These are phyloP conservation scores for Coemansia sp. DNA, from an alignment of 192 early-diverging fungal genomes.

Conservation along the genomic window DNA sequence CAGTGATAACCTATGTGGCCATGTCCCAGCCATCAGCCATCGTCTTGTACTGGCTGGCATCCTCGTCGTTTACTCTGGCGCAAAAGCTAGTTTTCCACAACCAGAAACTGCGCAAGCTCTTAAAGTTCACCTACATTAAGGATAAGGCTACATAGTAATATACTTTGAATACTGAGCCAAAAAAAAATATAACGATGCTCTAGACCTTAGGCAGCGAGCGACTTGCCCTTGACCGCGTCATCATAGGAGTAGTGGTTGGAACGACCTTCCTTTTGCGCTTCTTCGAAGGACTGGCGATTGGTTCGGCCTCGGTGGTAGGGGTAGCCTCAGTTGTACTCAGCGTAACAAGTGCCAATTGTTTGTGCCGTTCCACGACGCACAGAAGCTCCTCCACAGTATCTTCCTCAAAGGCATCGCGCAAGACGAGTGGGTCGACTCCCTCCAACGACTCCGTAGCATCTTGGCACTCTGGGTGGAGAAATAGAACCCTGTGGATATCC, in stretches of 20 bases:
- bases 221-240: background rate
- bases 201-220: background rate
- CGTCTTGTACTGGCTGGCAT: slow-evolving; percentile 38
- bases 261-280: background rate
- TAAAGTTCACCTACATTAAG: slow-evolving; percentile 12
- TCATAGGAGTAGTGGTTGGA: background rate
- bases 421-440: background rate
- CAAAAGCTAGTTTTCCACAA: slow-evolving; percentile 29
- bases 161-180: background rate
- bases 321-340: background rate
- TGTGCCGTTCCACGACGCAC: background rate
- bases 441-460: background rate
- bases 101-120: slow-evolving; percentile 11
- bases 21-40: slow-evolving; percentile 23
- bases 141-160: background rate
- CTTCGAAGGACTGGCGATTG: background rate
- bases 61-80: slow-evolving; percentile 24
- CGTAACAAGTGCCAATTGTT: background rate
- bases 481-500: background rate
- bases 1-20: slow-evolving; percentile 4
- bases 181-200: background rate
- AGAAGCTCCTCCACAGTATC: background rate
- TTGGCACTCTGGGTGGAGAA: background rate
- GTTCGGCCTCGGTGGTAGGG: background rate
- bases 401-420: background rate